phyloP scores from a whole-genome alignment of 2,329 filamentous ascomycete species.

The Westerdykella ornata region DNA sequence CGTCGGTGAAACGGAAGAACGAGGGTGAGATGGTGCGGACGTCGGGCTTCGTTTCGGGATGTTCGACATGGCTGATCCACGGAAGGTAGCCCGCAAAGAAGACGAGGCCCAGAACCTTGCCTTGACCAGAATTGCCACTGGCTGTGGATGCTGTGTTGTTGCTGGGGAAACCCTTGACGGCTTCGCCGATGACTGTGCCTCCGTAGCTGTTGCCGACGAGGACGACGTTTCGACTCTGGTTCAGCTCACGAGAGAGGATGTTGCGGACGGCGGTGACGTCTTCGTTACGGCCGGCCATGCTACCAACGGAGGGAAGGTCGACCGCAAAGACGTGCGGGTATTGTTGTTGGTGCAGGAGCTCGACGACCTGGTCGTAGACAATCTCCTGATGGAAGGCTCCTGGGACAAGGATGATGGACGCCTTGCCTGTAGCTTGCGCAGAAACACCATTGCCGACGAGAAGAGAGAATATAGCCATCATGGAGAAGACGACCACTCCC shows the following conservation, averaged over 20 bases:
- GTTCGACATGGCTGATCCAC: constrained; percentile 14
- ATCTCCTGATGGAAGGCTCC: constrained; percentile 19
- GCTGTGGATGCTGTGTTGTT: background rate
- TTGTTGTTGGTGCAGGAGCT: constrained; percentile 7
- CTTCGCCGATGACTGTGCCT: constrained; percentile 21
- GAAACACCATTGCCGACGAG: no score
- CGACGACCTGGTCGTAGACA: constrained; percentile 16
- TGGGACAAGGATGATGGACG: constrained; percentile 11
- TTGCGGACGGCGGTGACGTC: constrained; percentile 15
- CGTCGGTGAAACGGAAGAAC: constrained; percentile 14
- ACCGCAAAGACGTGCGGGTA: constrained; percentile 13
- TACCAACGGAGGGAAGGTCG: constrained; percentile 19
- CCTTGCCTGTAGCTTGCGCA: background rate
- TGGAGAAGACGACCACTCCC: no score
- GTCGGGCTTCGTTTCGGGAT: constrained; percentile 8
- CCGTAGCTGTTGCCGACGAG: constrained; percentile 27
- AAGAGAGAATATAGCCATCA: no score
- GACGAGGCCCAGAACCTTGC: constrained; percentile 16
- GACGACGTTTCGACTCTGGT: constrained; percentile 16
- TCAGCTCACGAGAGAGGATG: constrained; percentile 9
- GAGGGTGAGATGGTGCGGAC: constrained; percentile 14
- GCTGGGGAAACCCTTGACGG: constrained; percentile 13
- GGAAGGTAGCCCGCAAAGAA: constrained; percentile 20
- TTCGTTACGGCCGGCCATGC: constrained; percentile 7
- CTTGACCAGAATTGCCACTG: background rate